Base-by-base conservation (phyloP, 257 asterid genomes). In the Solanum lignicaule region DNA sequence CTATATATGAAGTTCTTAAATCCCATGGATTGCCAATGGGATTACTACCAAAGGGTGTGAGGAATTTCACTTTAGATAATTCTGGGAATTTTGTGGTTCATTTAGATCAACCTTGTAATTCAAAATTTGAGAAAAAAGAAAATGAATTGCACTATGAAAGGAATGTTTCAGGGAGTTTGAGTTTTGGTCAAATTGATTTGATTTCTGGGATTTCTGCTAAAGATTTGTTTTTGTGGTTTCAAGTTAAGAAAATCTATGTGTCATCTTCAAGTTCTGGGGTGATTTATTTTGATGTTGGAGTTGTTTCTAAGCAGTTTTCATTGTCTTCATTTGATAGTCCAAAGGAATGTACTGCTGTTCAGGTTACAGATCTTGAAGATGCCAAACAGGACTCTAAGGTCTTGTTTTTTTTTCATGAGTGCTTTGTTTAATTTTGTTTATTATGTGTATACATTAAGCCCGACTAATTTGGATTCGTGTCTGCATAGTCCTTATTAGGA, bases 201-300 rank as follows among this genome's bases (percentile, higher is more conserved):
- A 90, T 97, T 71, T 88, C 98, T 38, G 99, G 99, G 68, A 91
- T 97, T 85, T 86, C 95, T 39, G 99, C 98, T n/a, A 98, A 94
- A 90, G 99, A 97, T 90, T 95, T 97, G 96, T 97, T 97, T 84
- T 73, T 97, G 90, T 97, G 99, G 99, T 92, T 97, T 74, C 97
- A 97, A 13, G 99, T 97, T 14, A 93, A 92, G 86, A 97, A 90
- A 88, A 97, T 97, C 52, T 92, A 98, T 87, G 99, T 97, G 20
- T 98, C 95, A 86, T 84, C 94, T n/a, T 98, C 99, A 3, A 95
- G 94, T 90, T 93, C 99, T 52, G 99, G 99, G 8, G 89, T 96
- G 93, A 97, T 97, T 91, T 97, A 97, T 92, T 97, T 97, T 86
- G 91, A 97, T 90, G 99, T 94, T 43, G 94, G 99, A 27, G 99